Evolutionary conservation across 768 basidiomycete genomes (phyloP), one percentile per base, ranked within the genome.

Genomic region (Mycena vulgaris): DNA sequence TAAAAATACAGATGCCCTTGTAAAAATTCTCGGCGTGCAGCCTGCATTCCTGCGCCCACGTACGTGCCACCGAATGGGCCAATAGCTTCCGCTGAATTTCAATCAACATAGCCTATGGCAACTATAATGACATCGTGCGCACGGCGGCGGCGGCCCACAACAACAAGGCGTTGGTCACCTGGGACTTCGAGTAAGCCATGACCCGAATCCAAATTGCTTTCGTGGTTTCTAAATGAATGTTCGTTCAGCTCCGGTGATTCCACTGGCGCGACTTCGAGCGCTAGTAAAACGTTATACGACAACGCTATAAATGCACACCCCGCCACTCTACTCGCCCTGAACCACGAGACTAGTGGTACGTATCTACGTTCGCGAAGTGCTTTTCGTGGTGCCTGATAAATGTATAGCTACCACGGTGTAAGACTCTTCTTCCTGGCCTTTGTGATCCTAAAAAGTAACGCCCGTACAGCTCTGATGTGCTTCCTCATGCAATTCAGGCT

Each of bases 291-390:
- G 28, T 39, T 61, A 5, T 85, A 85, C 51, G 78, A 80, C 49
- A 27, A 75, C 7, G 76, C 82, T 27, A 68, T 63, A 0, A 28
- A 65, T 9, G 78, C 78, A 58, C 83, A 81, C 9, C 74, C 66
- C 57, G 84, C 76, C 31, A 79, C 83, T 2, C 1, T 68, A 42
- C 73, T 87, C 23, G 75, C 84, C 0, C 76, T 87, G 48, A 86
- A 84, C 70, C 86, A 87, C 64, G 85, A 87, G 70, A 79, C 79
- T 8, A 73, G 78, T 48, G 78, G 84, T 83, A 67, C 10, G 25
- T 48, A 5, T 13, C 42, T 53, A 74, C 72, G 0, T 40, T 35
- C 23, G 14, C 51, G 5, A 49, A 35, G 3, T 25, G 11, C 33
- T 21, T 55, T 56, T 37, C n/a, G 23, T 10, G 5, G 23, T 6